Conservation (phyloP, 768 basidiomycete genomes). For the Termitomyces sp. region DNA sequence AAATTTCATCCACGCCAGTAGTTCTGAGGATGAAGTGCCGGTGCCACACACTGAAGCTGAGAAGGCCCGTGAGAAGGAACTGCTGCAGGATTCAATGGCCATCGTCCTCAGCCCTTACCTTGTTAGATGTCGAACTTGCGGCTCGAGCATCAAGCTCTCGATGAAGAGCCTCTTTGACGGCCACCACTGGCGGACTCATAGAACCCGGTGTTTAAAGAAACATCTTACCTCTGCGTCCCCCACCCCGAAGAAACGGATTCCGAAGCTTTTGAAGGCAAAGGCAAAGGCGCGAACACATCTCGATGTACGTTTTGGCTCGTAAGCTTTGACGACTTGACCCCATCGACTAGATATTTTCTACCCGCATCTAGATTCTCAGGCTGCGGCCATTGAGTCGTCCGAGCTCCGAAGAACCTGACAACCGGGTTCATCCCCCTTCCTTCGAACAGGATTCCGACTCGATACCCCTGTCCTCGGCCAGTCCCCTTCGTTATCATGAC, state of each 20-base stretch:
- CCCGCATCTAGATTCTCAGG: conserved; percentile 1
- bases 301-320: conserved; percentile 9
- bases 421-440: not conserved
- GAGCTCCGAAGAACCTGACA: not conserved
- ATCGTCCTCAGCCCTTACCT: conserved; percentile 43
- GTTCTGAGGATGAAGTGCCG: conserved; percentile 1
- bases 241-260: conserved; percentile 4
- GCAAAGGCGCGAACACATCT: not conserved
- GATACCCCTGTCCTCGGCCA: not conserved
- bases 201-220: conserved; percentile 52
- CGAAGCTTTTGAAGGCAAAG: conserved; percentile 2
- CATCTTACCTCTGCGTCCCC: not conserved
- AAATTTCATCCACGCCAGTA: not conserved
- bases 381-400: not conserved
- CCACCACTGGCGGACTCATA: conserved; percentile 64
- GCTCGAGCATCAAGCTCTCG: conserved; percentile 57
- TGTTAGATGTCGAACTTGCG: conserved; percentile 54
- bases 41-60: conserved; percentile 35
- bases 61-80: conserved; percentile 42
- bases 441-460: not conserved
- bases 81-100: conserved; percentile 49
- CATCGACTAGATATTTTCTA: conserved; percentile 5
- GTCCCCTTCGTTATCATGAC: not conserved
- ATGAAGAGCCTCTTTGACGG: conserved; percentile 61
- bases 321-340: conserved; percentile 1